Evolutionary conservation across 805 yeast species (phyloP), one percentile per base, ranked within the genome.

Genomic region (Deakozyma indianensis): DNA sequence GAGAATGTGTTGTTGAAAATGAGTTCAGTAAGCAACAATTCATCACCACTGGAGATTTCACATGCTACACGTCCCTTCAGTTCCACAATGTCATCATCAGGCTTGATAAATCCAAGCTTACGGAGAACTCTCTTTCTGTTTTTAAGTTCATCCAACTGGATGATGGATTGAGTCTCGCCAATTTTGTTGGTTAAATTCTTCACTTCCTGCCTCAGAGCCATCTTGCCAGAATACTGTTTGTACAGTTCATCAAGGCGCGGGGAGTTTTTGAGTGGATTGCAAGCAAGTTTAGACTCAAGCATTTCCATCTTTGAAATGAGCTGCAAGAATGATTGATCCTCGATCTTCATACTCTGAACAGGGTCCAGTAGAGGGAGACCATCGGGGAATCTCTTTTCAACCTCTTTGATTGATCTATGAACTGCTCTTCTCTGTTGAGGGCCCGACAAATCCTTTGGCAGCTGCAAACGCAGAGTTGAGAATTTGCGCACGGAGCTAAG

Each of bases 51-150:
- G 54, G 90, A 79, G 54, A 90, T 90, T 57, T 90, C 96, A 64
- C 97, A 90, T 0, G 96, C 96, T 47, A 92, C 97, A 60, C 97
- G 76, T 46, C 99, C 99, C 64, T 92, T 92, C 56, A 92, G 71
- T 61, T 92, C 96, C 51, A 92, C 94, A 50, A 92, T 80, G 62
- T 92, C 98, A 62, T 86, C 95, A 51, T 76, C 73, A 45, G 78
- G 79, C 2, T 94, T 80, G 35, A 88, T 80, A 66, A 92, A 92
- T 0, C 92, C 96, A 32, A 92, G 73, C 58, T 96, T 77, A 62
- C 97, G 78, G 54, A 92, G 68, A 1, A 94, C 97, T 56, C 97
- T 74, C 62, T 87, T 90, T 56, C 98, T 80, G 59, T 84, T 85
- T 61, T 83, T 86, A 58, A 92, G 71, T 61, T 92, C 97, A 59